These are phyloP conservation scores for Nigrograna mackinnonii DNA, from an alignment of 2,329 filamentous ascomycete species.

Conservation along the genomic window DNA sequence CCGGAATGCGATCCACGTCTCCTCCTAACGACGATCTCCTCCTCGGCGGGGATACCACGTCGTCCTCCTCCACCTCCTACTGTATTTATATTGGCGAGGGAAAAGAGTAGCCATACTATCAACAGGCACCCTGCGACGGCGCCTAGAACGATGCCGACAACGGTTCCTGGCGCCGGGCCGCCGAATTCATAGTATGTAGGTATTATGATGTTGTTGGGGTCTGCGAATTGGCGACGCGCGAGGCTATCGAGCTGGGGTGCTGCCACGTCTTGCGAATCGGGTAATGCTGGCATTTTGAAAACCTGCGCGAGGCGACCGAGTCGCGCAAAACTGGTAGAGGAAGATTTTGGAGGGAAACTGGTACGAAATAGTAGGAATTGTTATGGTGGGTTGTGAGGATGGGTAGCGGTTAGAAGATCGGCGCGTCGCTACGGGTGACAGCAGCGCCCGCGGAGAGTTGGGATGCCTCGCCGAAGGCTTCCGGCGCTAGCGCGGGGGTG, in stretches of 20 bases:
- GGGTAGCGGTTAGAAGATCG: too few relatives aligned
- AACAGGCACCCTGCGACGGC: slow-evolving; percentile 58
- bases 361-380: too few relatives aligned
- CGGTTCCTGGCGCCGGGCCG: slow-evolving; percentile 59
- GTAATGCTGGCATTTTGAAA: slow-evolving; percentile 31
- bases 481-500: too few relatives aligned
- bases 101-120: slow-evolving; percentile 55
- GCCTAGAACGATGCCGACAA: slow-evolving; percentile 64
- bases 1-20: slow-evolving; percentile 29
- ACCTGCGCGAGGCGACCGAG: slow-evolving; percentile 7
- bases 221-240: slow-evolving; percentile 18
- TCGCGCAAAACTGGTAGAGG: too few relatives aligned
- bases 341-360: too few relatives aligned
- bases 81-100: slow-evolving; percentile 38
- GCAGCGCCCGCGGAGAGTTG: too few relatives aligned
- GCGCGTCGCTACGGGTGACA: too few relatives aligned
- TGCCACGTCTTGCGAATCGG: slow-evolving; percentile 16
- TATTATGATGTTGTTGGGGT: slow-evolving; percentile 49
- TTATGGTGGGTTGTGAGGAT: too few relatives aligned
- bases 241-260: slow-evolving; percentile 24
- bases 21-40: slow-evolving; percentile 62
- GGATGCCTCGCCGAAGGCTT: too few relatives aligned
- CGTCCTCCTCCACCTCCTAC: slow-evolving; percentile 26
- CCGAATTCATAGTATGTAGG: slow-evolving; percentile 63
- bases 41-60: slow-evolving; percentile 43